A percentile compares a stretch with the other conserved stretches of the same genome.
phyloP scores from a whole-genome alignment of 805 yeast genomes.

The Candida sakaeoensis region DNA sequence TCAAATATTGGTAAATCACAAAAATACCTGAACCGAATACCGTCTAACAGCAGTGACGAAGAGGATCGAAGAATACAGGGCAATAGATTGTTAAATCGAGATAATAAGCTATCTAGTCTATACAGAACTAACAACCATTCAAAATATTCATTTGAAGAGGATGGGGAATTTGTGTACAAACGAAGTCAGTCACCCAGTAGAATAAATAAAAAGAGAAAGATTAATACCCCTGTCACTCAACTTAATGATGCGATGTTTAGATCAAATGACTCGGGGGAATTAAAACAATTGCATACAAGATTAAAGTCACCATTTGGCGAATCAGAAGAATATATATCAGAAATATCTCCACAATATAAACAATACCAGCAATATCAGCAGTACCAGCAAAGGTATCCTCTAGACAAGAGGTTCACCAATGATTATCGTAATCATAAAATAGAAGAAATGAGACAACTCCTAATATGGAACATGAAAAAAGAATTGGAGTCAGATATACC shows the following conservation, averaged over 20 bases:
- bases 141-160: conserved; percentile 16
- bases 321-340: conserved; percentile 25
- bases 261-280: conserved; percentile 11
- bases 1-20: conserved; percentile 1
- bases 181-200: conserved; percentile 16
- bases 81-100: neutral
- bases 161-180: conserved; percentile 32
- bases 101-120: conserved; percentile 4
- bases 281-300: neutral
- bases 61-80: neutral
- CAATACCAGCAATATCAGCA: conserved; percentile 9
- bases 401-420: conserved; percentile 24
- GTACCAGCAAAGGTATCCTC: conserved; percentile 12
- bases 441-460: conserved; percentile 63
- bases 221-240: conserved; percentile 24
- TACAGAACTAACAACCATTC: neutral
- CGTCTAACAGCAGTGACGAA: conserved; percentile 2
- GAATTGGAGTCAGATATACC: conserved; percentile 32
- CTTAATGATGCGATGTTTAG: conserved; percentile 18
- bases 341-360: conserved; percentile 25
- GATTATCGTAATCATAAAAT: conserved; percentile 51
- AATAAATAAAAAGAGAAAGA: conserved; percentile 10
- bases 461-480: conserved; percentile 65
- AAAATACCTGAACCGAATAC: neutral
- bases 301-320: conserved; percentile 7